Conservation (phyloP, 257 asterid genomes). For the Solanum pimpinellifolium region DNA sequence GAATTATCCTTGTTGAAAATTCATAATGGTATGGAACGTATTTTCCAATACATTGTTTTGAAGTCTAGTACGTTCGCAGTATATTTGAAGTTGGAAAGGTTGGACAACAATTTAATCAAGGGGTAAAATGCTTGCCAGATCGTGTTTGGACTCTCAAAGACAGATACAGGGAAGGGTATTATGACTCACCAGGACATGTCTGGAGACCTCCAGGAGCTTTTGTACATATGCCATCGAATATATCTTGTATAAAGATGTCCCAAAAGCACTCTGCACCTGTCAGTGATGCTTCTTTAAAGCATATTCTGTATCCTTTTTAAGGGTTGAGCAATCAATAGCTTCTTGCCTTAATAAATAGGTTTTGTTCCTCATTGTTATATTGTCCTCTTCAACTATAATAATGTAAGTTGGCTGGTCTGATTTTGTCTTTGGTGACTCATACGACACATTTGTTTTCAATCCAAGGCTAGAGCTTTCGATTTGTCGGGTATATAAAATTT, state of each 20-base stretch:
- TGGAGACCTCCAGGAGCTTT: constrained; percentile 29
- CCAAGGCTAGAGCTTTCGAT: not conserved
- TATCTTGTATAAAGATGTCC: constrained; percentile 55
- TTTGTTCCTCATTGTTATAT: not conserved
- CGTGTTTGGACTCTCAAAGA: constrained; percentile 43
- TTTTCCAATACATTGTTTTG: constrained; percentile 11
- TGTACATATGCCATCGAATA: constrained; percentile 39
- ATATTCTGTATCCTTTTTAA: constrained; percentile 67
- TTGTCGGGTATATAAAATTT: not conserved
- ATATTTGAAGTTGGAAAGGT: constrained; percentile 35
- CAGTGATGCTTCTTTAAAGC: constrained; percentile 23
- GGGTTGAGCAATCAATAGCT: not conserved
- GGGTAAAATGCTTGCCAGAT: constrained; percentile 20
- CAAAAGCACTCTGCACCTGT: constrained; percentile 17
- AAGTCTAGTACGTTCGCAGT: constrained; percentile 29
- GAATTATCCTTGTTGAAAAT: not conserved
- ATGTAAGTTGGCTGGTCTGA: not conserved
- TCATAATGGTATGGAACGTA: not conserved
- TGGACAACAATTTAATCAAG: constrained; percentile 29
- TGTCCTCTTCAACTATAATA: not conserved
- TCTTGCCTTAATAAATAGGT: not conserved
- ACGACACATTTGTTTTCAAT: not conserved
- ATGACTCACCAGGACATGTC: constrained; percentile 23
- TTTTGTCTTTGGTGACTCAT: not conserved
- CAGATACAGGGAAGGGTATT: constrained; percentile 17